Conservation (phyloP, 176 grass and related monocot genomes). For the Musa acuminata region DNA sequence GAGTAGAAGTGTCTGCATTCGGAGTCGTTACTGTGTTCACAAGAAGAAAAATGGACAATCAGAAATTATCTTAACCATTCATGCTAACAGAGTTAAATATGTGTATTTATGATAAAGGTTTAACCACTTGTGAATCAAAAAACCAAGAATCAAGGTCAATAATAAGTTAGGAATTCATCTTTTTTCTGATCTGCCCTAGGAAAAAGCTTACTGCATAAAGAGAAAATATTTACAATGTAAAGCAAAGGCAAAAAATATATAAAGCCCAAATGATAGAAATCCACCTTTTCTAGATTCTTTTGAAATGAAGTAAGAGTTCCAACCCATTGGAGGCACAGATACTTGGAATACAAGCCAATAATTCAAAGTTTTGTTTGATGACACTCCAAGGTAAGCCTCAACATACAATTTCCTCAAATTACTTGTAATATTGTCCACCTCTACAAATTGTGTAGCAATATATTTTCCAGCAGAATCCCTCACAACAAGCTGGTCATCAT, state of each 20-base stretch:
- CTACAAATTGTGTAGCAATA: conserved; percentile 60
- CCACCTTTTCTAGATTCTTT: conserved; percentile 38
- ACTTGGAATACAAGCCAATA: conserved; percentile 88
- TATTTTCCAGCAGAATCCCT: conserved; percentile 51
- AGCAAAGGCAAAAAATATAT: background rate
- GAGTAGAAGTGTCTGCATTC: conserved; percentile 17
- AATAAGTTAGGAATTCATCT: background rate
- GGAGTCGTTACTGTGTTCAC: conserved; percentile 27
- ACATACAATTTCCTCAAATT: conserved; percentile 76
- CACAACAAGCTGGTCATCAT: conserved; percentile 52
- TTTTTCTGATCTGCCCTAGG: background rate
- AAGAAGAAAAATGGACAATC: background rate
- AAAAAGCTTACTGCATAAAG: background rate
- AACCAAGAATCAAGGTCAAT: background rate
- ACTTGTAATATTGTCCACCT: conserved; percentile 54
- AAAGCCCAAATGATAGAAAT: conserved; percentile 4
- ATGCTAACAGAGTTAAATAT: background rate
- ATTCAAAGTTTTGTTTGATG: conserved; percentile 40
- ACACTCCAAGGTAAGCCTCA: conserved; percentile 70
- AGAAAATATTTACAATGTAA: background rate
- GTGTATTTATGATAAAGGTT: background rate
- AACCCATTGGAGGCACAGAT: conserved; percentile 71
- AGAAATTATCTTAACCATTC: background rate
- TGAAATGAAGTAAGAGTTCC: conserved; percentile 81
- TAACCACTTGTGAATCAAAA: background rate